Evolutionary conservation across 129 eudicot species (phyloP), one percentile per base, ranked within the genome.

Genomic region (Artemisia tridentata): DNA sequence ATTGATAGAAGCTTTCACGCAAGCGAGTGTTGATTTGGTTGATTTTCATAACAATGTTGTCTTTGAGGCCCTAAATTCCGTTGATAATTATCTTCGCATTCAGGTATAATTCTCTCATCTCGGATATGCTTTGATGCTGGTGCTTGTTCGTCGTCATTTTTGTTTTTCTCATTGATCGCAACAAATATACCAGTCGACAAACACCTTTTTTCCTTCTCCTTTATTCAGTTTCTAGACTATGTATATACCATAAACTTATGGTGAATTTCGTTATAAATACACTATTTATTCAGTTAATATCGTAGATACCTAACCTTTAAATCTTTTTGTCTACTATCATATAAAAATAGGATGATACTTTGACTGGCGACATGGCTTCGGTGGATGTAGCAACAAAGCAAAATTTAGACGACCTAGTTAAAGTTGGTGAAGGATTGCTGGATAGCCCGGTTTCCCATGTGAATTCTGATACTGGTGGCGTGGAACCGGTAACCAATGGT

Each of bases 1-100:
- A 0, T 48, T 85, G 52, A 50, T 82, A 23, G 70, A 79, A 2
- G 52, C 65, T 17, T 85, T 79, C 51, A 50, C 20, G 8, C 73
- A 85, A 67, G 76, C 87, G 0, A 71, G 87, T 15, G 78, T 78
- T 1, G 87, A 85, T 50, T 57, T 85, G 78, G 76, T 85, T 70
- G 80, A 65, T 63, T 72, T 61, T 69, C 90, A 85, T 18, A 65
- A 51, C 27, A 25, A 49, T 45, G 61, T 82, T 29, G 69, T 82
- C 13, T 82, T 85, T 41, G 69, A 85, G 53, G 65, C 90, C 8
- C 68, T 72, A 5, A 27, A 75, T 27, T 79, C 76, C 6, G 51
- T 79, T 6, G 54, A 54, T 21, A 45, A 71, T 56, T 85, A 85
- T 68, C 83, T 82, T 17, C 83, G 90, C 16, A 76, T 85, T 38